Evolutionary conservation across 2,329 filamentous ascomycete species (phyloP).

Genomic region (Metarhizium sp.): DNA sequence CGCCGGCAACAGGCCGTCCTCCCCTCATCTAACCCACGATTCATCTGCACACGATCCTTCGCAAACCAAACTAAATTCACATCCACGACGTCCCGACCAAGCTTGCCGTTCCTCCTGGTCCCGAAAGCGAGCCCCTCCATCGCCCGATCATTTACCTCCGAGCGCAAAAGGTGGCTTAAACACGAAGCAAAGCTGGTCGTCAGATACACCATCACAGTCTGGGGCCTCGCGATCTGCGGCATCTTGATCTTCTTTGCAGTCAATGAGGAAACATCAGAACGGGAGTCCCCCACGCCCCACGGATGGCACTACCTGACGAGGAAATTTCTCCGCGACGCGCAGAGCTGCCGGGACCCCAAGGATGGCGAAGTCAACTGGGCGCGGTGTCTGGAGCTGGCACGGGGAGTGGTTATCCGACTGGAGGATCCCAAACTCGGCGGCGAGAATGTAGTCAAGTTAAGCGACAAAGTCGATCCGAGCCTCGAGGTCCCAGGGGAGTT

Average conservation of each 20-base stretch:
- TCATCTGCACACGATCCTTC: conserved; percentile 16
- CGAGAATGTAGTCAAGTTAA: conserved; percentile 47
- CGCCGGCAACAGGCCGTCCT: conserved; percentile 14
- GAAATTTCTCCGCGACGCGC: conserved; percentile 56
- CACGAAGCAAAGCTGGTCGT: conserved; percentile 61
- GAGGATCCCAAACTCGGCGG: conserved; percentile 65
- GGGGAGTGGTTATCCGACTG: conserved; percentile 52
- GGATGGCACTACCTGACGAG: conserved; percentile 72
- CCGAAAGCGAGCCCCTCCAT: conserved; percentile 42
- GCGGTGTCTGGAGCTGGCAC: conserved; percentile 50
- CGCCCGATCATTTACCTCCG: conserved; percentile 69
- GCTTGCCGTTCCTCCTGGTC: conserved; percentile 39
- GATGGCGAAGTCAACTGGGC: conserved; percentile 56
- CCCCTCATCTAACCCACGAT: conserved; percentile 10
- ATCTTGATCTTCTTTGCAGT: conserved; percentile 55
- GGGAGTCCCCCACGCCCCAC: conserved; percentile 66
- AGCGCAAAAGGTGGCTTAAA: conserved; percentile 60
- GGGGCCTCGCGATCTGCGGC: conserved; percentile 51
- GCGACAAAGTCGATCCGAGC: conserved; percentile 50
- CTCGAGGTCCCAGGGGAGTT: conserved; percentile 60
- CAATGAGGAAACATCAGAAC: conserved; percentile 66
- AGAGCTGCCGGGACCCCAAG: conserved; percentile 45
- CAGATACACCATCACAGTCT: conserved; percentile 58
- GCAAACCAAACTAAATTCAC: conserved; percentile 18
- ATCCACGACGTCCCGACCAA: conserved; percentile 22